These are phyloP conservation scores for Coemansia sp. DNA, from an alignment of 371 early-diverging fungal genomes.

Conservation along the genomic window DNA sequence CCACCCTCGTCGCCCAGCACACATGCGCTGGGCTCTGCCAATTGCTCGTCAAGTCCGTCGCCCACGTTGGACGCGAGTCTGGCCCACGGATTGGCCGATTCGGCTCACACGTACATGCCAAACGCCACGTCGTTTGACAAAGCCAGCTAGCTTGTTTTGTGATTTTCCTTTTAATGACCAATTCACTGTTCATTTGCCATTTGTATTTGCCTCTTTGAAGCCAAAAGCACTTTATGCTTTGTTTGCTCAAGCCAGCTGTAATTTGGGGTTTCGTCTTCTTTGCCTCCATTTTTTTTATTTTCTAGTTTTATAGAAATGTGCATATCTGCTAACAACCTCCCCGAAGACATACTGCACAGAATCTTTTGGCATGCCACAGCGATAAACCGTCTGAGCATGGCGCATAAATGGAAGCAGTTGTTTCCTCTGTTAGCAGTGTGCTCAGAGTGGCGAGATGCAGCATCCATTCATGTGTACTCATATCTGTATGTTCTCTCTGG, in stretches of 20 bases:
- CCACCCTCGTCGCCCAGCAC: slow-evolving; percentile 38
- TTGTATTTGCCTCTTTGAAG: background rate
- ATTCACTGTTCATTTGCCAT: background rate
- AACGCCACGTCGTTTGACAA: background rate
- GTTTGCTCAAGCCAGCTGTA: too few relatives aligned
- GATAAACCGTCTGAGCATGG: too few relatives aligned
- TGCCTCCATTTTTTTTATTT: background rate
- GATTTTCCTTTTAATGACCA: too few relatives aligned
- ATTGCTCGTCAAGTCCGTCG: slow-evolving; percentile 14
- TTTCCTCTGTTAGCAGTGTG: slow-evolving; percentile 1
- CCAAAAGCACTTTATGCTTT: too few relatives aligned
- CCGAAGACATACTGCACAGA: background rate
- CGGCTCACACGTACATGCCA: background rate
- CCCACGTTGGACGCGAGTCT: background rate
- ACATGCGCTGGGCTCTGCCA: slow-evolving; percentile 4
- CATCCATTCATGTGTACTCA: background rate
- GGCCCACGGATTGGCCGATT: background rate
- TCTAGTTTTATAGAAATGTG: background rate
- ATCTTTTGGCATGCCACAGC: background rate
- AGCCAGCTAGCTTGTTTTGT: background rate
- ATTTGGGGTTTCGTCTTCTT: background rate
- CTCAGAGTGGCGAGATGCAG: background rate
- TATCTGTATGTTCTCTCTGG: too few relatives aligned
- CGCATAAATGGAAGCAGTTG: background rate
- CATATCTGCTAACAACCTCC: background rate